Conservation (phyloP, 2,329 filamentous ascomycete species). For the Elsinoe australis region DNA sequence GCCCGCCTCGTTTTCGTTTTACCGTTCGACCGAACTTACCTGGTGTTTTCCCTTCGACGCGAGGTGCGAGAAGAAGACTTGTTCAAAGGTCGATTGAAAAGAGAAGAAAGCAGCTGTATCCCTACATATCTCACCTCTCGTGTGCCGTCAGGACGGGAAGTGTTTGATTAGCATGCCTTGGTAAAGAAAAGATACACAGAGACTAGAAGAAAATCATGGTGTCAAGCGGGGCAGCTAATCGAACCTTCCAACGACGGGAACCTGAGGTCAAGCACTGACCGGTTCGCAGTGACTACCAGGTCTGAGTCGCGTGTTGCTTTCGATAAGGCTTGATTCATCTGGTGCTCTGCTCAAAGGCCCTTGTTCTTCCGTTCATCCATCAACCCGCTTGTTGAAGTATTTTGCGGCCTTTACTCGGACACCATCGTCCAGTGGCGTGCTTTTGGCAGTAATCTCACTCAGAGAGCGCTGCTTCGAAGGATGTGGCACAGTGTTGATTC, state of each 20-base stretch:
- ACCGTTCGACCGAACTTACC: slow-evolving; percentile 16
- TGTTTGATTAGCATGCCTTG: too few species aligned
- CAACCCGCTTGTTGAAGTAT: neutral
- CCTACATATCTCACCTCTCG: neutral
- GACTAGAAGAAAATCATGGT: neutral
- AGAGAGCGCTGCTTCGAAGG: too few species aligned
- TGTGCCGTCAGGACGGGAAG: neutral
- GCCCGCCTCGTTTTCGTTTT: slow-evolving; percentile 13
- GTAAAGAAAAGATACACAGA: too few species aligned
- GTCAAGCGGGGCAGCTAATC: neutral
- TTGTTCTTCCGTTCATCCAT: slow-evolving; percentile 5
- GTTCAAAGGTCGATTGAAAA: too few species aligned
- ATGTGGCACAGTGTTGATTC: slow-evolving; percentile 1
- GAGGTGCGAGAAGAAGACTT: too few species aligned
- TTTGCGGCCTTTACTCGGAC: neutral
- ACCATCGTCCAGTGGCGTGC: too few species aligned
- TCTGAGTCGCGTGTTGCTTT: slow-evolving; percentile 2
- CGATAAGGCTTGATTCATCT: neutral
- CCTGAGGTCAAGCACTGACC: neutral
- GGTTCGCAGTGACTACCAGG: neutral
- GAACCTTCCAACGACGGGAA: slow-evolving; percentile 6
- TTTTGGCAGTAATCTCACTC: too few species aligned
- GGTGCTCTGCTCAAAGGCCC: neutral
- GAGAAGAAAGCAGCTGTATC: too few species aligned
- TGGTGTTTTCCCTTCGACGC: neutral